Evolutionary conservation across 2,329 filamentous ascomycete species (phyloP), one percentile per base, ranked within the genome.

Genomic region (Allantophomopsis cytisporea): DNA sequence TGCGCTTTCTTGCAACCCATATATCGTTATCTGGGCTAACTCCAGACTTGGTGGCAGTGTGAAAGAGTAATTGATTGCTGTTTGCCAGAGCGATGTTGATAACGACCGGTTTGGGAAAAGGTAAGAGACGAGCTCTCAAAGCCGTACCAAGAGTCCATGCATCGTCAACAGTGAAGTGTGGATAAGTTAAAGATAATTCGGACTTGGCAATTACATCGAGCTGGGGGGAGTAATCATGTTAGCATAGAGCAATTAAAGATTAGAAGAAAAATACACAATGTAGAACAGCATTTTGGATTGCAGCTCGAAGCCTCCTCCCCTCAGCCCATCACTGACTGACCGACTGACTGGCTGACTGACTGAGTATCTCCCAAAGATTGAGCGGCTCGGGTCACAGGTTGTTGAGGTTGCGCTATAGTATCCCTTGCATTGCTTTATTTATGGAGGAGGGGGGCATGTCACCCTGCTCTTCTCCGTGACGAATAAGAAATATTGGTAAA

Each of bases 1-100:
- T 75, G 12, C 77, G 65, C 65, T 91, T 89, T 28, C 83, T 66
- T 31, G 66, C 60, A 16, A 84, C 77, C 80, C 79, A 84, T 20
- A 60, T 60, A 55, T 83, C 78, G 51, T 83, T 80, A 56, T 89
- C 84, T 0, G 82, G 79, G 43, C 70, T 65, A 4, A 76, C 73
- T 6, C 83, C 83, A 0, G 73, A 61, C 32, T 80, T 72, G 0
- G 78, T 80, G 4, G 72, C 74, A 42, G 68, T 65, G 55, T 87
- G 82, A 64, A 86, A 89, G 15, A 89, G 60, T 2, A 75, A 64
- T 50, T 82, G 79, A 37, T 60, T 56, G 47, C 57, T 59, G 51
- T 72, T 69, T 41, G 73, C 64, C n/a, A 78, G 66, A 23, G 69
- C 63, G 57, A 84, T 82, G 52, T 73, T 73, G 51, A 84, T 72